These are phyloP conservation scores for Neopestalotiopsis rosae DNA, from an alignment of 2,329 filamentous ascomycete species.

Conservation along the genomic window DNA sequence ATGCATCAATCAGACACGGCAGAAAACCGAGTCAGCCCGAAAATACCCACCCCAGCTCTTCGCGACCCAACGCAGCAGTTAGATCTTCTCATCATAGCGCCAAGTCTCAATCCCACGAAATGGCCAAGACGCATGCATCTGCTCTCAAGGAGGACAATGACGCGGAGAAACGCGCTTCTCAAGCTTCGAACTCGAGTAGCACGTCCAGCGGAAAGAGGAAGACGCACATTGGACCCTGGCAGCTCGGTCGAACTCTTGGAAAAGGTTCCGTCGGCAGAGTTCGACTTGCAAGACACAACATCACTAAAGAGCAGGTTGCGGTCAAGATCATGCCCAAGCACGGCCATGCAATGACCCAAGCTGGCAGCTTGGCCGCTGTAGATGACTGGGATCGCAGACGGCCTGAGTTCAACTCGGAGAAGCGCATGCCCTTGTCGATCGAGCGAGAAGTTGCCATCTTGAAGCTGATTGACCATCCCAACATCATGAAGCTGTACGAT, in stretches of 20 bases:
- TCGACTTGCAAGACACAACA: conserved; percentile 79
- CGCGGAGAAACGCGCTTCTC: conserved; percentile 30
- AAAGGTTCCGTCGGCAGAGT: conserved; percentile 90
- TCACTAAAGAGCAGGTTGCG: conserved; percentile 82
- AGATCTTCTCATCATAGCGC: neutral
- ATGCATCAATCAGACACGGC: conserved; percentile 26
- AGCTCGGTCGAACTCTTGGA: conserved; percentile 86
- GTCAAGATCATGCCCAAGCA: conserved; percentile 95
- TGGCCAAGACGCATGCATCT: neutral
- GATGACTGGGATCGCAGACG: conserved; percentile 73
- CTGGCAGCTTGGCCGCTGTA: conserved; percentile 83
- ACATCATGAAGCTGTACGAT: conserved; percentile 93
- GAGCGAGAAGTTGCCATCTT: conserved; percentile 96
- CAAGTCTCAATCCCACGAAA: neutral
- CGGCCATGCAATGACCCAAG: conserved; percentile 79
- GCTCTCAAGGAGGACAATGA: conserved; percentile 21
- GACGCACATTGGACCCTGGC: conserved; percentile 91
- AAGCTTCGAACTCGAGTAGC: conserved; percentile 32
- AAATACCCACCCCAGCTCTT: conserved; percentile 25
- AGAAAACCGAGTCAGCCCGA: conserved; percentile 23
- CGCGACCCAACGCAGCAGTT: conserved; percentile 27
- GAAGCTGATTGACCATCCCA: conserved; percentile 93
- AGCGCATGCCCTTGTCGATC: conserved; percentile 83
- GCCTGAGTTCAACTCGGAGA: conserved; percentile 62
- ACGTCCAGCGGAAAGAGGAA: conserved; percentile 53